Evolutionary conservation across 768 basidiomycete genomes (phyloP).

Genomic region (Leccinum disarticulatum): DNA sequence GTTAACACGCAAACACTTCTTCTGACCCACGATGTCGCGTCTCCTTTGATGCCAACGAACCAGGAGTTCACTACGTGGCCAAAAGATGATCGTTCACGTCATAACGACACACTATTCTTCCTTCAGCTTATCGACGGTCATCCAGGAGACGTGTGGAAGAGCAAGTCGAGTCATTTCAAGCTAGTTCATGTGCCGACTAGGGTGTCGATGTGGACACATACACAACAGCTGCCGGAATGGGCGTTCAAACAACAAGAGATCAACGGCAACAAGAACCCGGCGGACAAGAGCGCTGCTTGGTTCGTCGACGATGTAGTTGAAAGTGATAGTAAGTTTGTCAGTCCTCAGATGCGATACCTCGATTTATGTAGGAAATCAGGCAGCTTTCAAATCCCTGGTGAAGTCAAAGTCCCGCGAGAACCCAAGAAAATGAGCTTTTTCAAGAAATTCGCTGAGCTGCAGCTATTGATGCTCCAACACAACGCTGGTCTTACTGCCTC

Average conservation of each 20-base stretch:
- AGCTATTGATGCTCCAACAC: constrained; percentile 95
- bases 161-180: constrained; percentile 90
- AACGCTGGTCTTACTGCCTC: constrained; percentile 98
- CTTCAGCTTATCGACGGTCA: constrained; percentile 70
- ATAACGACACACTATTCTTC: constrained; percentile 89
- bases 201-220: constrained; percentile 93
- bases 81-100: constrained; percentile 70
- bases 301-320: constrained; percentile 79
- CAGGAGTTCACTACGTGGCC: constrained; percentile 96
- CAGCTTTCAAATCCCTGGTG: constrained; percentile 51
- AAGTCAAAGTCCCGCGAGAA: constrained; percentile 51
- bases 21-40: constrained; percentile 96
- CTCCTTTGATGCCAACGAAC: constrained; percentile 95
- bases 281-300: constrained; percentile 85
- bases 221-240: constrained; percentile 89
- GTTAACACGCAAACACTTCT: constrained; percentile 80
- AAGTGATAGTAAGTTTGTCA: constrained; percentile 58
- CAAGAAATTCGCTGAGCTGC: constrained; percentile 91
- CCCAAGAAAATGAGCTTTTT: constrained; percentile 90
- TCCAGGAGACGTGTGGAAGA: constrained; percentile 85
- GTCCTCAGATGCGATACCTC: constrained; percentile 3
- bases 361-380: constrained; percentile 44
- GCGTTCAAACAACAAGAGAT: constrained; percentile 96
- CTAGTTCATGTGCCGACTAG: constrained; percentile 86
- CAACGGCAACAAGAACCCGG: constrained; percentile 92